Conservation (phyloP, 164 flowering plant species). For the Litsea cubeba region DNA sequence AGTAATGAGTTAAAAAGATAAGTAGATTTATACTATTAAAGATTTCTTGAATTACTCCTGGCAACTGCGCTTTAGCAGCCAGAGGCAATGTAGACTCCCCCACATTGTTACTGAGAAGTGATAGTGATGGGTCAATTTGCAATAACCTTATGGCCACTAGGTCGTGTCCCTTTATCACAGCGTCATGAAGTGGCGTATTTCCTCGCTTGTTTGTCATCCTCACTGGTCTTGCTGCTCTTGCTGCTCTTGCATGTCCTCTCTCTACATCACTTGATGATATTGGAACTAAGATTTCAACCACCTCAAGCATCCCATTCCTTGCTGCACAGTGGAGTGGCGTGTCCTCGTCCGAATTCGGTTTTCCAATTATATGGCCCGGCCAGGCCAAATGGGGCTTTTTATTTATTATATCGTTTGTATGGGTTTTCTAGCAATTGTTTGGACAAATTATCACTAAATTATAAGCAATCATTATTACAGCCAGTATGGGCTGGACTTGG, state of each 20-base stretch:
- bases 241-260: too few relatives aligned
- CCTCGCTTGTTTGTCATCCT: background rate
- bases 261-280: background rate
- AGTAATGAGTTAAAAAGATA: too few relatives aligned
- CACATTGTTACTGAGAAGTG: background rate
- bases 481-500: too few relatives aligned
- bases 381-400: too few relatives aligned
- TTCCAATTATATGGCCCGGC: background rate
- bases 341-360: background rate
- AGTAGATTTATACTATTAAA: background rate
- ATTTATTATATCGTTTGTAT: too few relatives aligned
- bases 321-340: constrained; percentile 9
- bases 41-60: background rate
- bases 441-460: too few relatives aligned
- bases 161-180: background rate
- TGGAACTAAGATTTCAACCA: background rate
- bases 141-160: background rate
- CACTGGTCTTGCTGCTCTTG: background rate
- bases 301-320: background rate
- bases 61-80: constrained; percentile 1
- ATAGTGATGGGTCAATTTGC: background rate
- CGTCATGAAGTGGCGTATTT: constrained; percentile 11
- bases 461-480: too few relatives aligned
- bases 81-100: constrained; percentile 4
- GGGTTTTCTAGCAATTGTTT: too few relatives aligned